Conservation (phyloP, 352 stramenopile species). For the Pythium vanterpoolii region DNA sequence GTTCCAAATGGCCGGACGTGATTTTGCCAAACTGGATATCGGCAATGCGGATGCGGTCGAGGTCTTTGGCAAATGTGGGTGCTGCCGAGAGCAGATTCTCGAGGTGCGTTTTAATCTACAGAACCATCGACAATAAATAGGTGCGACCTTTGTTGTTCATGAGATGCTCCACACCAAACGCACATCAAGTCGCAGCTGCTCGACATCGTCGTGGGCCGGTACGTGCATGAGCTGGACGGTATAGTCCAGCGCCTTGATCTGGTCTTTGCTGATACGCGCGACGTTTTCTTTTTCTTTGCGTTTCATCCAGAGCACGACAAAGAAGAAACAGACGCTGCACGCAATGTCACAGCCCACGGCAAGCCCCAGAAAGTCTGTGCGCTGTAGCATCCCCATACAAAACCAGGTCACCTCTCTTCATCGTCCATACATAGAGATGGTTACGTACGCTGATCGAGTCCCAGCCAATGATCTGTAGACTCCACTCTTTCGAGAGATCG, state of each 20-base stretch:
- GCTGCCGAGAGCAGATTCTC: slow-evolving; percentile 55
- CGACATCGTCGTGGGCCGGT: slow-evolving; percentile 53
- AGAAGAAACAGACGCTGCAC: slow-evolving; percentile 65
- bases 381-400: slow-evolving; percentile 28
- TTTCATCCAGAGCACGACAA: slow-evolving; percentile 68
- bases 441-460: slow-evolving; percentile 64
- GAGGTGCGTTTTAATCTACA: slow-evolving; percentile 60
- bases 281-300: slow-evolving; percentile 65
- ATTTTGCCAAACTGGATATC: slow-evolving; percentile 82
- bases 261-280: slow-evolving; percentile 48
- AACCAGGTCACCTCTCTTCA: too few relatives aligned
- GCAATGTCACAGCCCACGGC: slow-evolving; percentile 69
- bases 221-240: slow-evolving; percentile 74
- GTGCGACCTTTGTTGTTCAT: background rate
- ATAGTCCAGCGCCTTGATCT: slow-evolving; percentile 74
- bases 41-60: slow-evolving; percentile 63
- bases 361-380: slow-evolving; percentile 61
- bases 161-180: background rate
- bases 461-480: slow-evolving; percentile 75
- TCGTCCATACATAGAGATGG: too few relatives aligned
- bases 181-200: slow-evolving; percentile 61
- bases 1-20: slow-evolving; percentile 51
- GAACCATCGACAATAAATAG: background rate
- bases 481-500: slow-evolving; percentile 67
- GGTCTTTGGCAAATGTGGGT: slow-evolving; percentile 43